These are phyloP conservation scores for Trypanosoma scelopori DNA, from an alignment of 208 protist genomes.

Conservation along the genomic window DNA sequence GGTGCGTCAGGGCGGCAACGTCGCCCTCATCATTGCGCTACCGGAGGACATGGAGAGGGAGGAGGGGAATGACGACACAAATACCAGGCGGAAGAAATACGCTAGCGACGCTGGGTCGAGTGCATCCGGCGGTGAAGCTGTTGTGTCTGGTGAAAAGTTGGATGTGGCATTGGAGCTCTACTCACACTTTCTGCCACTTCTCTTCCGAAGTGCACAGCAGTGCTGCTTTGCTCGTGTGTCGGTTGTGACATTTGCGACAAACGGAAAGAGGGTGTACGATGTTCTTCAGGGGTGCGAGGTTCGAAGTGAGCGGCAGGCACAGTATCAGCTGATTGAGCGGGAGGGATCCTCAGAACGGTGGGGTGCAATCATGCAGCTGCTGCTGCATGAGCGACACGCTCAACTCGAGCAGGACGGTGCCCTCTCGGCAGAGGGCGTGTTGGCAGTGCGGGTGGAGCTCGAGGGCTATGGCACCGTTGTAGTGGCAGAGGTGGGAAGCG, in stretches of 20 bases:
- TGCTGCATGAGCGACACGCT: constrained; percentile 52
- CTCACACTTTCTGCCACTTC: constrained; percentile 41
- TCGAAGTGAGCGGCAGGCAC: constrained; percentile 31
- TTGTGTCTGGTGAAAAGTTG: constrained; percentile 25
- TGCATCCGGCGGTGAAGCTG: background rate
- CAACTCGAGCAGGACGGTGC: constrained; percentile 9
- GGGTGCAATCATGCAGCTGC: constrained; percentile 43
- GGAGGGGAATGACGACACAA: background rate
- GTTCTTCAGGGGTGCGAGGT: constrained; percentile 41
- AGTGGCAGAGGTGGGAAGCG: constrained; percentile 56
- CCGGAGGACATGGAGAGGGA: constrained; percentile 37
- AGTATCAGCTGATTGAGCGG: constrained; percentile 30
- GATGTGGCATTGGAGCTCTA: constrained; percentile 55
- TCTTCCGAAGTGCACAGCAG: constrained; percentile 46
- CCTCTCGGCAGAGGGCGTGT: constrained; percentile 38
- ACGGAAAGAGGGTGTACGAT: constrained; percentile 53
- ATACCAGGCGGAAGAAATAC: background rate
- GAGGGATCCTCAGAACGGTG: constrained; percentile 40
- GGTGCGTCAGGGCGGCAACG: constrained; percentile 40
- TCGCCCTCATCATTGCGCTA: constrained; percentile 46
- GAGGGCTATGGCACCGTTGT: constrained; percentile 50
- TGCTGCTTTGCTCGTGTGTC: constrained; percentile 42
- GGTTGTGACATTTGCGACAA: constrained; percentile 44
- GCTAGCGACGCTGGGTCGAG: background rate
- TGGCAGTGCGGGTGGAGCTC: constrained; percentile 57